Base-by-base conservation (phyloP, 176 grass and related monocot species). In the Ensete ventricosum region DNA sequence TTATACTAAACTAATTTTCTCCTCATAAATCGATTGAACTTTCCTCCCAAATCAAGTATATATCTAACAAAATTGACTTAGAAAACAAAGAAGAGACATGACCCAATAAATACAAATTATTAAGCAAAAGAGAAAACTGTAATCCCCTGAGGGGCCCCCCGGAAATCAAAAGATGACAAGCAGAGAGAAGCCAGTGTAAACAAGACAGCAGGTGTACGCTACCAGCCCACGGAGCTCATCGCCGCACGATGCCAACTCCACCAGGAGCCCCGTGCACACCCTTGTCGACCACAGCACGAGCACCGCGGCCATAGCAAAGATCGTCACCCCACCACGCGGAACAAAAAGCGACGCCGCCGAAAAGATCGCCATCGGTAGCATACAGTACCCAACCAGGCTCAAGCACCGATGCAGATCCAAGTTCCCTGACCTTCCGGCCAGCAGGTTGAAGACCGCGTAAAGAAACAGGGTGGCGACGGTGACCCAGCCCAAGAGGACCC, bases 291-390 rank as follows among this genome's bases (percentile, higher is more conserved):
- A 96, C 1, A 96, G 69, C 67, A 96, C 92, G 79, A 96, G 92
- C 22, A 72, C 74, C 82, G 85, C 86, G 66, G 86, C 92, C 17
- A 89, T 77, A 50, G 84, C 86, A 69, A 92, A 92, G 50, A 96
- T 96, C 71, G 85, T 72, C 0, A 85, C 77, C 3, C 89, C 86
- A 20, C 88, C 92, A 62, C 85, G 82, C 10, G 92, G 92, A 29
- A 96, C 82, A 77, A 96, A 96, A 48, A 96, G 81, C 8, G 92
- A 91, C 10, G 91, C 55, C 51, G 92, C 86, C 2, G 92, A 96
- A 86, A 96, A 96, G 55, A 96, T 96, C 82, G 92, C 92, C 92
- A 96, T 96, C 49, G 92, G 92, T 26, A 96, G 84, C 92, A 96
- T 92, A 79, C 92, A 92, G 78, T 96, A 96, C 20, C 92, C 92